A percentile compares a stretch with the other conserved stretches of the same genome.
Conservation (phyloP, 495 filamentous ascomycete species). For the Apiosordaria backusii region DNA sequence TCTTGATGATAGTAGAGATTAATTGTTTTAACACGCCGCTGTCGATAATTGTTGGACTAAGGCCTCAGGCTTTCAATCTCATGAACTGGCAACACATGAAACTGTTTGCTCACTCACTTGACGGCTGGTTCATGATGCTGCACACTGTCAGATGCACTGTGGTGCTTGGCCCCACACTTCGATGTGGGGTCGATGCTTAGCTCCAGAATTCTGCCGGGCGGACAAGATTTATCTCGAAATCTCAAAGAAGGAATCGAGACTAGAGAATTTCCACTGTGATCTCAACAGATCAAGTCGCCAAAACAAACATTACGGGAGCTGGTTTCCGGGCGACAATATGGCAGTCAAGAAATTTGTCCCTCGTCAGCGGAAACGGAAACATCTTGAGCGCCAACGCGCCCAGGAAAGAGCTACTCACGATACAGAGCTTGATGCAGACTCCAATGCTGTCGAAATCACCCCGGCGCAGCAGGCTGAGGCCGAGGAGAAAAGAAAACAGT, state of each 20-base stretch:
- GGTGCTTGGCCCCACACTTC: conserved; percentile 6
- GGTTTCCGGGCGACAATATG: conserved; percentile 3
- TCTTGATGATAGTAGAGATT: conserved; percentile 7
- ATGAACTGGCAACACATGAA: background rate
- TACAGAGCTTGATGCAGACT: conserved; percentile 47
- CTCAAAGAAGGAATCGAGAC: background rate
- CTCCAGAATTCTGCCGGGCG: conserved; percentile 46
- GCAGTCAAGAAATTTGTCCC: conserved; percentile 71
- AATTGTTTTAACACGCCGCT: background rate
- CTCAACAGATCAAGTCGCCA: background rate
- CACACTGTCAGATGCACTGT: conserved; percentile 9
- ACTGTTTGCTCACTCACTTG: background rate
- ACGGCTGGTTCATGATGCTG: background rate
- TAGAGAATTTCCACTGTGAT: background rate
- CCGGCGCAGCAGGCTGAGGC: conserved; percentile 63
- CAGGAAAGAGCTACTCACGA: conserved; percentile 37
- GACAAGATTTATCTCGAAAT: conserved; percentile 39
- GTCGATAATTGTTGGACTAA: background rate
- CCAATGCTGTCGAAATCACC: conserved; percentile 68
- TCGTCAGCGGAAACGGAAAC: conserved; percentile 75
- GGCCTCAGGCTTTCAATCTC: background rate
- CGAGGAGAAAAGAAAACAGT: conserved; percentile 58
- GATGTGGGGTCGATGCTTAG: conserved; percentile 12
- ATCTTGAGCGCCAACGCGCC: conserved; percentile 52
- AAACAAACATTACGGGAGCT: background rate